Conservation (phyloP, 768 basidiomycete species). For the Amanita rubescens region DNA sequence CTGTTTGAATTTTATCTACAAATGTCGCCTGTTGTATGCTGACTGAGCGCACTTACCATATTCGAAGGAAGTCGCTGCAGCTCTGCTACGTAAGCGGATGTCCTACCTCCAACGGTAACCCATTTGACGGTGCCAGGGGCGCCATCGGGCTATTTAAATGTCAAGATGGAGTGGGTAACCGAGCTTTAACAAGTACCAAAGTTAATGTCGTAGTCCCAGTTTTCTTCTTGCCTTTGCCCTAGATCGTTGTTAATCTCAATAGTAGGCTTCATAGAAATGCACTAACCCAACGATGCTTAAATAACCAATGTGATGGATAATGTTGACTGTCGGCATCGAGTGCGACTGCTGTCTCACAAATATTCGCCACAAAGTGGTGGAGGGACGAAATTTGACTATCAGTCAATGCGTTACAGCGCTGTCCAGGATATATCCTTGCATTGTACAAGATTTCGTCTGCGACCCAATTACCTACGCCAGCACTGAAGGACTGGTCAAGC, state of each 20-base stretch:
- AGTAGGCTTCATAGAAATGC: not conserved
- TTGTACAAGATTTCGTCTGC: conserved; percentile 79
- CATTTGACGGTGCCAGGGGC: conserved; percentile 66
- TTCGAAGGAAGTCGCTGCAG: conserved; percentile 37
- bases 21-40: not conserved
- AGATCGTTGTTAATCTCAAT: not conserved
- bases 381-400: conserved; percentile 41
- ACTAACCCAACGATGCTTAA: conserved; percentile 60
- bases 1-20: not conserved
- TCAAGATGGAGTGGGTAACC: conserved; percentile 5
- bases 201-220: conserved; percentile 32
- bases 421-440: conserved; percentile 64
- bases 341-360: conserved; percentile 55
- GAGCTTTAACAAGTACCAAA: conserved; percentile 29
- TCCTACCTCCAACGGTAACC: conserved; percentile 70
- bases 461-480: conserved; percentile 80
- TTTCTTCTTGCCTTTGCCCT: conserved; percentile 56
- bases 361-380: conserved; percentile 43
- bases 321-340: conserved; percentile 62
- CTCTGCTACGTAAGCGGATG: conserved; percentile 64
- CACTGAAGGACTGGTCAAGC: conserved; percentile 72
- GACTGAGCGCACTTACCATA: not conserved
- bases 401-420: conserved; percentile 49
- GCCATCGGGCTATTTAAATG: conserved; percentile 50
- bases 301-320: conserved; percentile 65